Evolutionary conservation across 305 asterid species (phyloP).

Genomic region (Rubia peregrina): DNA sequence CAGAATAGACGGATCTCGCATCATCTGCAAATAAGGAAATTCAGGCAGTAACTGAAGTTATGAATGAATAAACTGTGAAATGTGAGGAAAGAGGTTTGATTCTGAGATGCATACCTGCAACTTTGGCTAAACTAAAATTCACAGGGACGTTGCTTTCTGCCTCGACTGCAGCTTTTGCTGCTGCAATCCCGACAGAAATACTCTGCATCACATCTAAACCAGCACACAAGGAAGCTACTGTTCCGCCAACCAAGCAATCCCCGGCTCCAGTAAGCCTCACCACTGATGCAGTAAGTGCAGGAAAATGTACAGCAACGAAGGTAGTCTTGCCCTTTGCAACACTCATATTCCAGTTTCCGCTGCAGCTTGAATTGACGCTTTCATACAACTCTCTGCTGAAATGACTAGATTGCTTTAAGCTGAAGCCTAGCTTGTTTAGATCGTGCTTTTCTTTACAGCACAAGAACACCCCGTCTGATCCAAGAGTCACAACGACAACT

Average conservation of each 20-base stretch:
- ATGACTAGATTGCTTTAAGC: constrained; percentile 24
- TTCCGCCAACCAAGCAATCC: constrained; percentile 91
- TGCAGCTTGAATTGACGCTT: constrained; percentile 43
- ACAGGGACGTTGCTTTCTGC: constrained; percentile 61
- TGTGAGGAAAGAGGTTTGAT: neutral
- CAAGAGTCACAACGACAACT: constrained; percentile 73
- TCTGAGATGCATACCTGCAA: constrained; percentile 42
- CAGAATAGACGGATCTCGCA: constrained; percentile 44
- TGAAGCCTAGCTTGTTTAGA: constrained; percentile 21
- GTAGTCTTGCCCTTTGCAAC: constrained; percentile 23
- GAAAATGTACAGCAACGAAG: constrained; percentile 54
- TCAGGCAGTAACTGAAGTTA: neutral
- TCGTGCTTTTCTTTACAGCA: constrained; percentile 45
- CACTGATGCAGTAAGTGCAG: constrained; percentile 66
- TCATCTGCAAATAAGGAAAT: constrained; percentile 47
- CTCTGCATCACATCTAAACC: constrained; percentile 88
- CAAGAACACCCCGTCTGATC: constrained; percentile 63
- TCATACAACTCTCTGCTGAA: constrained; percentile 40
- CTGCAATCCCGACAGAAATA: constrained; percentile 77
- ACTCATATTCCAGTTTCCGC: constrained; percentile 27
- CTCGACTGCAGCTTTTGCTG: constrained; percentile 83
- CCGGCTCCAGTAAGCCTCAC: constrained; percentile 83
- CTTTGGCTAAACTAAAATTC: constrained; percentile 38
- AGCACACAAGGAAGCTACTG: constrained; percentile 52
- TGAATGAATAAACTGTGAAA: neutral